These are phyloP conservation scores for Aureobasidium mangrovei DNA, from an alignment of 2,329 filamentous ascomycete species.

Conservation along the genomic window DNA sequence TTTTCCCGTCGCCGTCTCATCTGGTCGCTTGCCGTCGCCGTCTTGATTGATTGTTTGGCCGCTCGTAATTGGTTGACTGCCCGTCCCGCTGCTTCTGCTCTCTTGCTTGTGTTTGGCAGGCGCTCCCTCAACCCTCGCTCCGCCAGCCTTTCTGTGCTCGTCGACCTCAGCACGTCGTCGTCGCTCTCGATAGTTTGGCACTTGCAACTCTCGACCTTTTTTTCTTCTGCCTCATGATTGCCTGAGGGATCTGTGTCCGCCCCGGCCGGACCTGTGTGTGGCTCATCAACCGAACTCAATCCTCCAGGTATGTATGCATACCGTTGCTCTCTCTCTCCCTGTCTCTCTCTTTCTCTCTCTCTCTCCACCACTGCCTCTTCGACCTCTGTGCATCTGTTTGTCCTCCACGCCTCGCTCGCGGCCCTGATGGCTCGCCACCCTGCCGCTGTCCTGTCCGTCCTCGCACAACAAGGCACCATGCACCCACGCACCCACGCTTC, in stretches of 20 bases:
- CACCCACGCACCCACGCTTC: neutral
- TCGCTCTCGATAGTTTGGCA: constrained; percentile 1
- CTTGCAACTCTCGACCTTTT: neutral
- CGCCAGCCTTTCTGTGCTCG: neutral
- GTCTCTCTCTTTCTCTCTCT: neutral
- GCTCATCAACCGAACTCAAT: constrained; percentile 10
- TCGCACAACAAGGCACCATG: constrained; percentile 10
- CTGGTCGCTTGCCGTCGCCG: neutral
- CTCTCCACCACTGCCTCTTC: neutral
- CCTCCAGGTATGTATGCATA: constrained; percentile 3
- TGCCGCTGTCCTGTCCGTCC: neutral
- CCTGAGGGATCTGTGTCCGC: constrained; percentile 10
- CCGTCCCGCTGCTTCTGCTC: neutral
- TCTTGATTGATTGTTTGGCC: constrained; percentile 11
- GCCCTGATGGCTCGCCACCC: neutral
- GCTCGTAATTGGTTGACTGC: neutral
- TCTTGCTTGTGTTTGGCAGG: too few species aligned
- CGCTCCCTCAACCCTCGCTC: neutral
- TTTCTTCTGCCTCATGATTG: constrained; percentile 7
- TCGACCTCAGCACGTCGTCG: neutral
- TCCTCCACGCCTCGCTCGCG: neutral
- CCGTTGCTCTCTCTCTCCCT: constrained; percentile 1
- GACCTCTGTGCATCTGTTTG: neutral
- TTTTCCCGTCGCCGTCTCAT: constrained; percentile 2
- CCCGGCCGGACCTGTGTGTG: constrained; percentile 14